Evolutionary conservation across 257 asterid species (phyloP), one percentile per base, ranked within the genome.

Genomic region (Gynochthodes officinalis): DNA sequence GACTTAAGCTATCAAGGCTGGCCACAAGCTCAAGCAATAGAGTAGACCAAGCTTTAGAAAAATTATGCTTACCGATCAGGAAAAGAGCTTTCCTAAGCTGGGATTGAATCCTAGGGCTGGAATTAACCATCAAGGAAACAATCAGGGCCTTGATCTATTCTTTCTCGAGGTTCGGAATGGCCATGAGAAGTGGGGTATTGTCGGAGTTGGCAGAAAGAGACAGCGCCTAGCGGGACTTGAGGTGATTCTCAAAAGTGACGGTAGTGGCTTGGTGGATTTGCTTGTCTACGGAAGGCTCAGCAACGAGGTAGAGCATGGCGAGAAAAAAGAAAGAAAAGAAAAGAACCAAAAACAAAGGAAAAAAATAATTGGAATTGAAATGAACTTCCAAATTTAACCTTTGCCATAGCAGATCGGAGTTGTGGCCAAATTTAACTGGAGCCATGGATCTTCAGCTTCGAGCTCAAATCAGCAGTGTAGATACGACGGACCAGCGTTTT

Each of bases 251-350:
- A 71, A 94, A 94, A 86, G 83, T 86, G 37, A 94, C 97, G 4
- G 99, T 95, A 10, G 97, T 98, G 4, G 98, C 80, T 58, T 87
- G 98, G 33, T 98, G 95, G 90, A 87, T 83, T 88, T 87, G 96
- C 57, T 90, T 96, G 35, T 90, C 96, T 40, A 95, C 89, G 2
- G 95, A 63, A 15, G 90, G 82, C 81, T 85, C 93, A 0, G 95
- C 95, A 1, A 89, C 90, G 33, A 91, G 90, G 33, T 87, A 90
- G 80, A 94, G 99, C 35, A 94, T 96, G 21, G 90, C 96, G n/a
- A 89, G 86, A n/a, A n/a, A n/a, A n/a, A n/a, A n/a, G n/a, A n/a
- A n/a, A n/a, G n/a, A n/a, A n/a, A n/a, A n/a, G n/a, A n/a, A n/a
- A n/a, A n/a, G n/a, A n/a, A n/a, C n/a, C n/a, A n/a, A n/a, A n/a